Evolutionary conservation across 768 basidiomycete genomes (phyloP).

Genomic region (Auriscalpium vulgare): DNA sequence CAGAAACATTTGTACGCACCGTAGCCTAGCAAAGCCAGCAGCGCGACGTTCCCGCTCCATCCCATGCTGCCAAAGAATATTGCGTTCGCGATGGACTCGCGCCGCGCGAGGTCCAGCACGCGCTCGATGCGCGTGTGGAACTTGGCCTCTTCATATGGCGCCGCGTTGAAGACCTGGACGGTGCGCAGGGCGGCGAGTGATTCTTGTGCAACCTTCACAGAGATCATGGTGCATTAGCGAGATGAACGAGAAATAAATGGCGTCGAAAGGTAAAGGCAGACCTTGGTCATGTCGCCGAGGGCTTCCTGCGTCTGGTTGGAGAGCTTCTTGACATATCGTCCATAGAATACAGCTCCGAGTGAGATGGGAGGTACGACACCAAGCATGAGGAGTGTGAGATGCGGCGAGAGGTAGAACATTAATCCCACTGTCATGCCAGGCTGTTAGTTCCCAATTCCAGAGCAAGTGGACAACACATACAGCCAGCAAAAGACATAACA

Average conservation of each 20-base stretch:
- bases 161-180: constrained; percentile 87
- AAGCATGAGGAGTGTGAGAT: constrained; percentile 87
- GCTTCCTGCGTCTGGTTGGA: constrained; percentile 92
- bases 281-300: constrained; percentile 90
- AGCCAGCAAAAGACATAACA: constrained; percentile 90
- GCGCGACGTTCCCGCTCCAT: constrained; percentile 89
- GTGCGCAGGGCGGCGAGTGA: constrained; percentile 81
- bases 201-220: constrained; percentile 71
- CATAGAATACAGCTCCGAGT: constrained; percentile 87
- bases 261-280: constrained; percentile 8
- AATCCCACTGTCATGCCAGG: constrained; percentile 56
- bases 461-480: constrained; percentile 37
- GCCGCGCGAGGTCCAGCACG: constrained; percentile 70
- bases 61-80: constrained; percentile 91
- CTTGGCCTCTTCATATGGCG: constrained; percentile 64
- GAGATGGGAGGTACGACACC: constrained; percentile 85
- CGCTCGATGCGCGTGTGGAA: constrained; percentile 59
- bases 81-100: constrained; percentile 84
- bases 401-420: constrained; percentile 90
- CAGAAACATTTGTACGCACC: constrained; percentile 36
- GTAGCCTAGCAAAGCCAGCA: constrained; percentile 85
- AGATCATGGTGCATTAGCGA: neutral
- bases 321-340: constrained; percentile 86
- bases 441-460: neutral
- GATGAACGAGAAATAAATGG: neutral